A percentile compares a stretch with the other conserved stretches of the same genome.
These are phyloP conservation scores for Neostapfia colusana DNA, from an alignment of 176 grass and related monocot species.

Conservation along the genomic window DNA sequence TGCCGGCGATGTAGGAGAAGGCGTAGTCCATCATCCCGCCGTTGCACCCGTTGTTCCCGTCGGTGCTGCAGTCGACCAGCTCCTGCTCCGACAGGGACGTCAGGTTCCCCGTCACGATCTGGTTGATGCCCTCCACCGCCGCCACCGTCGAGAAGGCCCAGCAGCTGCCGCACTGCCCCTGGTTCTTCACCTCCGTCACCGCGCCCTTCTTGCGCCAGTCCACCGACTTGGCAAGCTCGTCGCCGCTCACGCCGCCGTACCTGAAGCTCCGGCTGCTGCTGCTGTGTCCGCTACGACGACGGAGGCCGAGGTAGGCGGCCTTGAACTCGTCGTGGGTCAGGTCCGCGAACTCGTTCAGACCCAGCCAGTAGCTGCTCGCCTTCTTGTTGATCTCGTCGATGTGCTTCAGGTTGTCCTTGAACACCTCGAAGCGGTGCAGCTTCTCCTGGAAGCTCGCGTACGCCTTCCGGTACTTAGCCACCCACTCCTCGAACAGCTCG, in stretches of 20 bases:
- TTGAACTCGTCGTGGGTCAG: slow-evolving; percentile 80
- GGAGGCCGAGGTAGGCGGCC: slow-evolving; percentile 56
- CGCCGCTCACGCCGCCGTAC: slow-evolving; percentile 31
- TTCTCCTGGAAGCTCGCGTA: slow-evolving; percentile 82
- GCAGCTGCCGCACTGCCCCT: slow-evolving; percentile 92
- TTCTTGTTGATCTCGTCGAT: slow-evolving; percentile 83
- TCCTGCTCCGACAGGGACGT: slow-evolving; percentile 87
- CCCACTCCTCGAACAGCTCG: slow-evolving; percentile 83
- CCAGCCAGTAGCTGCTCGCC: slow-evolving; percentile 81
- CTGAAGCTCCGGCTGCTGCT: slow-evolving; percentile 24
- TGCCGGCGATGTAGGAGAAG: slow-evolving; percentile 68
- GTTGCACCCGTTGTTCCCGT: slow-evolving; percentile 77
- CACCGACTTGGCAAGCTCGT: slow-evolving; percentile 46
- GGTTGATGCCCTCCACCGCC: slow-evolving; percentile 80
- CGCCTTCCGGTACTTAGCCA: slow-evolving; percentile 65
- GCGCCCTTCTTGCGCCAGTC: slow-evolving; percentile 85
- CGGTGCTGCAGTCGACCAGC: slow-evolving; percentile 72
- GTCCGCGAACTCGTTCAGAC: slow-evolving; percentile 80
- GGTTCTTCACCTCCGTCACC: slow-evolving; percentile 83
- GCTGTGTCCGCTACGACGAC: background rate
- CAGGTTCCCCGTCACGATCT: slow-evolving; percentile 70
- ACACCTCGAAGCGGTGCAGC: slow-evolving; percentile 71
- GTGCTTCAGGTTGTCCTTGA: slow-evolving; percentile 86
- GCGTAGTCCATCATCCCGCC: slow-evolving; percentile 90
- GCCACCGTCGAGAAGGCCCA: slow-evolving; percentile 95